Base-by-base conservation (phyloP, 495 filamentous ascomycete genomes). In the Mycothermus thermophilus region DNA sequence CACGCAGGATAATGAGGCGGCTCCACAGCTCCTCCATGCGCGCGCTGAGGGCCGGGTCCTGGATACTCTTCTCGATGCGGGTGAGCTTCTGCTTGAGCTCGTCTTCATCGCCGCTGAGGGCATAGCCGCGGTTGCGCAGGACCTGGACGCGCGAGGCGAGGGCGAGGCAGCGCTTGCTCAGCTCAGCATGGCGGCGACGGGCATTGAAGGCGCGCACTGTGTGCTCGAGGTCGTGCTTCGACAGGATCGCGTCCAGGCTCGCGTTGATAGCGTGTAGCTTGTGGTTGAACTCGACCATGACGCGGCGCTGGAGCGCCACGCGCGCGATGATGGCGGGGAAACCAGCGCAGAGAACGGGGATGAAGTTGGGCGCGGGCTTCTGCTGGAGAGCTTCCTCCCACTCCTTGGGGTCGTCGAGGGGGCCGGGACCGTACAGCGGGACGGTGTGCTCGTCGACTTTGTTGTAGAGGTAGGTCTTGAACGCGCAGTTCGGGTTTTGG, bases 1-100 rank as follows among this genome's bases (percentile, higher is more conserved):
- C 83, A 44, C 83, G 66, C 23, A 95, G 73, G 17, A 77, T 77
- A 35, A 93, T 72, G 71, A 99, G 79, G 21, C 92, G 67, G 23
- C 90, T 92, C 90, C 90, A 99, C 32, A 99, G 80, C 63, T 99
- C 90, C 57, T 99, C 90, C 34, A 75, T 75, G 36, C 86, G 64
- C 4, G 85, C 87, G 32, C 68, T 77, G 29, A 94, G 64, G 12
- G 76, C 77, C 2, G 92, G 88, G 59, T 99, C 92, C 35, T 79
- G 78, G 11, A 88, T 72, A 12, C 58, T 59, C 43, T 71, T 74
- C 50, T 93, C 83, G 42, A 99, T 66, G 30, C 64, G 59, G 29
- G 74, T 49, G 21, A 99, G 65, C 57, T 90, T 86, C 57, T 81
- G 80, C 66, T 80, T 83, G 36, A 99, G 58, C 43, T 80, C 77